Evolutionary conservation across 306 rosid genomes (phyloP).

Genomic region (Psophocarpus tetragonolobus): DNA sequence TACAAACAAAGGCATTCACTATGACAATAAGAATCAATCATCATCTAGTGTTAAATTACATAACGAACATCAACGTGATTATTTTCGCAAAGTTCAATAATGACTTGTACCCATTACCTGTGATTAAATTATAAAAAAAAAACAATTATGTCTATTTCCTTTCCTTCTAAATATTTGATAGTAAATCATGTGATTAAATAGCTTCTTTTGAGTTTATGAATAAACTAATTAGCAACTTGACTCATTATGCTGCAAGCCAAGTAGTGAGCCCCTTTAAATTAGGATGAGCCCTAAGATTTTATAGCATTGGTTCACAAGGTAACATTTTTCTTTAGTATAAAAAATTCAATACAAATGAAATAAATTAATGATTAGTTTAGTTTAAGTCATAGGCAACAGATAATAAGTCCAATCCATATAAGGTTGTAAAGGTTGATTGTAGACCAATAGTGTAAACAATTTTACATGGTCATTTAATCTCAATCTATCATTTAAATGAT

Average conservation of each 20-base stretch:
- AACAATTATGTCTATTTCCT: slow-evolving; percentile 55
- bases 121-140: slow-evolving; percentile 47
- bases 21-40: not conserved
- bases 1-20: not conserved
- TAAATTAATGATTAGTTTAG: not conserved
- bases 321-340: slow-evolving; percentile 46
- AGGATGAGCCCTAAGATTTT: slow-evolving; percentile 57
- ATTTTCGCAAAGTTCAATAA: slow-evolving; percentile 37
- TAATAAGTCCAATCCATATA: not conserved
- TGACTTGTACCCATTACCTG: slow-evolving; percentile 10
- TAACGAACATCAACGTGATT: slow-evolving; percentile 40
- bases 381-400: not conserved
- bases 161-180: slow-evolving; percentile 53
- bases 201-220: slow-evolving; percentile 55
- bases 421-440: too few species aligned
- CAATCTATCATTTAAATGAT: too few species aligned
- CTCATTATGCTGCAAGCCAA: slow-evolving; percentile 32
- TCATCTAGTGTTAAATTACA: slow-evolving; percentile 7
- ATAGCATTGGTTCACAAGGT: slow-evolving; percentile 49
- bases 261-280: slow-evolving; percentile 44
- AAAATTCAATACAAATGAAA: not conserved
- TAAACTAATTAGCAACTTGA: slow-evolving; percentile 51
- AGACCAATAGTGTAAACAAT: too few species aligned
- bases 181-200: slow-evolving; percentile 57
- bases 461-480: too few species aligned